These are phyloP conservation scores for Conringia planisiliqua DNA, from an alignment of 345 rosid species.

Conservation along the genomic window DNA sequence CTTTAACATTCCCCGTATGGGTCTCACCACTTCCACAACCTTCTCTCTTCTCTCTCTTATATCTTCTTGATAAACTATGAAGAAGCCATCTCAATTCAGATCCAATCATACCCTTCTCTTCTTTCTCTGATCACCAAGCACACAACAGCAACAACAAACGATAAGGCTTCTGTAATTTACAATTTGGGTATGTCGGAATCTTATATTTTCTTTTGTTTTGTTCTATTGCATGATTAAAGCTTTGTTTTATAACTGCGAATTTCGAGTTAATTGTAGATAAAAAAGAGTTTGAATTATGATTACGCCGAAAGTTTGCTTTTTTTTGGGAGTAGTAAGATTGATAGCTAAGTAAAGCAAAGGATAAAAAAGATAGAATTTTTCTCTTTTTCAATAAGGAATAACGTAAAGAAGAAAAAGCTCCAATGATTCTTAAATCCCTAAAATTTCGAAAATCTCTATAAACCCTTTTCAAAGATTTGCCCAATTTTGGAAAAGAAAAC, in stretches of 20 bases:
- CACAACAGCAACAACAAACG: neutral
- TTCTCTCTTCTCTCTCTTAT: slow-evolving; percentile 14
- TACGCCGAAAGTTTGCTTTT: slow-evolving; percentile 22
- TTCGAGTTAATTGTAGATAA: neutral
- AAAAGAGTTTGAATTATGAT: slow-evolving; percentile 15
- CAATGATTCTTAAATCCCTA: slow-evolving; percentile 17
- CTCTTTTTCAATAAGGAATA: slow-evolving; percentile 5
- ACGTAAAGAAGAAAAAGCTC: slow-evolving; percentile 27
- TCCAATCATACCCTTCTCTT: slow-evolving; percentile 32
- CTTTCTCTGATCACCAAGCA: slow-evolving; percentile 12
- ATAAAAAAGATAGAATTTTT: slow-evolving; percentile 3
- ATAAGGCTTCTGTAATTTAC: slow-evolving; percentile 2
- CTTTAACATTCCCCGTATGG: slow-evolving; percentile 28
- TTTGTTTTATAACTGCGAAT: neutral
- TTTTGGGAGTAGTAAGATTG: slow-evolving; percentile 27
- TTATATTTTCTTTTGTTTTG: neutral
- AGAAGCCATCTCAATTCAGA: slow-evolving; percentile 30
- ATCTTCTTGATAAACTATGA: slow-evolving; percentile 26
- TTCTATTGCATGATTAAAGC: neutral
- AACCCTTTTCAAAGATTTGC: slow-evolving; percentile 8
- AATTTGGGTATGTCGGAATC: slow-evolving; percentile 10
- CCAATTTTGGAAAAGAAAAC: neutral
- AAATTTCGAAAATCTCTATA: neutral
- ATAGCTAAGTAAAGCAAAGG: slow-evolving; percentile 34
- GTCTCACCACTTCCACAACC: slow-evolving; percentile 28